Evolutionary conservation across 768 basidiomycete species (phyloP).

Genomic region (Cubamyces lactineus): DNA sequence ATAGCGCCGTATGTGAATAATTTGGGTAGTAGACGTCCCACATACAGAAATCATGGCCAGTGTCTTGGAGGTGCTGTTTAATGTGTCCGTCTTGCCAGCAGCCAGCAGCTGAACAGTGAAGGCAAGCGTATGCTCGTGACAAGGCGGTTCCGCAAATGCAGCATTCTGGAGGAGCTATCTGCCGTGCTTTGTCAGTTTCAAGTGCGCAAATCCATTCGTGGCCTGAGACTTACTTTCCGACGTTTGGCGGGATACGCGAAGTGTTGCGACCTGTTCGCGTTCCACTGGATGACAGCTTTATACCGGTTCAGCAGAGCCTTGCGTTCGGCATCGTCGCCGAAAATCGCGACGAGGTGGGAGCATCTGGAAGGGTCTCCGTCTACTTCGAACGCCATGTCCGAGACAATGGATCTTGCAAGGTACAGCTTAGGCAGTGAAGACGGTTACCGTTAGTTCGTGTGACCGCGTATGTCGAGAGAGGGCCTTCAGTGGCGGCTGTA

Average conservation of each 20-base stretch:
- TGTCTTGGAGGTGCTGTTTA: conserved; percentile 55
- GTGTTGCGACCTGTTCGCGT: conserved; percentile 49
- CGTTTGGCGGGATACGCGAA: conserved; percentile 58
- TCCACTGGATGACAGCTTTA: conserved; percentile 59
- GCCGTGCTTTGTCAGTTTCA: not conserved
- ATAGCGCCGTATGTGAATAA: not conserved
- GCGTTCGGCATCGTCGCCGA: conserved; percentile 39
- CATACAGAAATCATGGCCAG: conserved; percentile 70
- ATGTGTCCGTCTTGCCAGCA: conserved; percentile 72
- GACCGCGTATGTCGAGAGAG: not conserved
- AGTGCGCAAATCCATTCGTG: not conserved
- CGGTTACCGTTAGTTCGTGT: not conserved
- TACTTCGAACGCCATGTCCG: conserved; percentile 9
- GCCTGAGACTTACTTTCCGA: conserved; percentile 53
- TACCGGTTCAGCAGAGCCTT: conserved; percentile 50
- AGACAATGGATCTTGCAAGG: not conserved
- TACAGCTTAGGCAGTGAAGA: not conserved
- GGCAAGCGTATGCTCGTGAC: conserved; percentile 69
- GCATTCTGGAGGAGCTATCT: conserved; percentile 67
- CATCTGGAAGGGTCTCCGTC: conserved; percentile 25
- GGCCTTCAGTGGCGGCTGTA: not conserved
- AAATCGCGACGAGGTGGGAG: conserved; percentile 45
- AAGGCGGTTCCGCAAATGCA: conserved; percentile 58
- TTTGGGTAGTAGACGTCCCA: conserved; percentile 22
- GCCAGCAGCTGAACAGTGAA: conserved; percentile 70